Conservation (phyloP, 805 yeast genomes). For the Metschnikowia lunata region DNA sequence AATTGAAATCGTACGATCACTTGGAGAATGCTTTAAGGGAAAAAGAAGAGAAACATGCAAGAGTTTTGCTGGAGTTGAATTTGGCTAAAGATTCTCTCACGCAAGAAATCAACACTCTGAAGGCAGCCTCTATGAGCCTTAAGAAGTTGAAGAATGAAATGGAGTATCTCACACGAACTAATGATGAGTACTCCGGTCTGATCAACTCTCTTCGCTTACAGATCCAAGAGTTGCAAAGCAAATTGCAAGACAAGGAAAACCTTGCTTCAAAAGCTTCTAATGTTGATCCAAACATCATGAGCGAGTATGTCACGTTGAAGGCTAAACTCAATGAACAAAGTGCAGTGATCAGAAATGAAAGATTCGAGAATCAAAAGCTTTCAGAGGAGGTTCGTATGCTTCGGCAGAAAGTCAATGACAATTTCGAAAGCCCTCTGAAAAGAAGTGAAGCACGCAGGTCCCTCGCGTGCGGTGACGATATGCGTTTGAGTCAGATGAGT, state of each 20-base stretch:
- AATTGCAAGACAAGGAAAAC: constrained; percentile 33
- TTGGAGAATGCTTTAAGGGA: not conserved
- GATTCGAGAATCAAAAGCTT: constrained; percentile 41
- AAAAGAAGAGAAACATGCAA: constrained; percentile 1
- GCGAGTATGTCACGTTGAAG: constrained; percentile 46
- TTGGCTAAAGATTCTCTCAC: constrained; percentile 5
- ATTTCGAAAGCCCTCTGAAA: constrained; percentile 18
- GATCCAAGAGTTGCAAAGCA: constrained; percentile 19
- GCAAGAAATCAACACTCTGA: constrained; percentile 6
- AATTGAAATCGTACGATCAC: not conserved
- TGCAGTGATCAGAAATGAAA: constrained; percentile 46
- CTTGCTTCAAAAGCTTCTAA: constrained; percentile 22
- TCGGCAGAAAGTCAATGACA: constrained; percentile 37
- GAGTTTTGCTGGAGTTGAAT: constrained; percentile 2
- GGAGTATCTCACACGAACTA: constrained; percentile 19
- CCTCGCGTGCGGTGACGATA: constrained; percentile 31
- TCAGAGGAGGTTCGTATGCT: constrained; percentile 55
- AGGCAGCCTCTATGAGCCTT: constrained; percentile 5
- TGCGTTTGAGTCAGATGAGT: constrained; percentile 14
- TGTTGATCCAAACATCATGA: constrained; percentile 29
- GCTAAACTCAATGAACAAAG: constrained; percentile 49
- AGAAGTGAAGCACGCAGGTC: constrained; percentile 25
- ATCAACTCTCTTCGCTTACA: constrained; percentile 23
- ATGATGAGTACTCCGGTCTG: constrained; percentile 25
- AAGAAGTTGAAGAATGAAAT: constrained; percentile 23